Evolutionary conservation across 768 basidiomycete species (phyloP).

Genomic region (Ramaria rubella): DNA sequence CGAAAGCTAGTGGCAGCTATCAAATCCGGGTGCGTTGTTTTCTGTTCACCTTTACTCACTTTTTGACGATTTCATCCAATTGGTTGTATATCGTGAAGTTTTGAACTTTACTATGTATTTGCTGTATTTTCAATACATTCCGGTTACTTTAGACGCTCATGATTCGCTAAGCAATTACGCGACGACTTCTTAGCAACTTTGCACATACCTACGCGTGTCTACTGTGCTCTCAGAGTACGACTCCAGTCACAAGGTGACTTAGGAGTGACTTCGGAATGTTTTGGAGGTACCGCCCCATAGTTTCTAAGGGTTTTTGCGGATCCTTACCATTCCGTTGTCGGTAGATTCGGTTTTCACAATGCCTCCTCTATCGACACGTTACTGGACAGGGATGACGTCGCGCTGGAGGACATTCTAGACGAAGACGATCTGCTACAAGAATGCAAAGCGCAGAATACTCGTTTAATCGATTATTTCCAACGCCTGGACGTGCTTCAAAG

Average conservation of each 20-base stretch:
- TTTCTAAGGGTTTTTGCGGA: neutral
- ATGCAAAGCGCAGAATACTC: conserved; percentile 89
- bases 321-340: conserved; percentile 5
- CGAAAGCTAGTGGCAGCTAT: conserved; percentile 89
- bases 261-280: conserved; percentile 33
- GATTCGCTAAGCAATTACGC: neutral
- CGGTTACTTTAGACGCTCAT: neutral
- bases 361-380: conserved; percentile 84
- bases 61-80: too few relatives aligned
- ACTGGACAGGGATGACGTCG: conserved; percentile 83
- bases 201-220: neutral
- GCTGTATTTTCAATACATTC: neutral
- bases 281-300: conserved; percentile 36
- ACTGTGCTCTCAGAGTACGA: neutral
- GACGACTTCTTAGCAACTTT: neutral
- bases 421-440: conserved; percentile 93
- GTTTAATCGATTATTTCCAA: conserved; percentile 83
- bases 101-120: neutral
- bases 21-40: conserved; percentile 78
- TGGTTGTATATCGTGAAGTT: neutral
- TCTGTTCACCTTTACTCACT: neutral
- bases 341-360: conserved; percentile 87
- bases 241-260: neutral
- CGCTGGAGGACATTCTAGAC: conserved; percentile 86
- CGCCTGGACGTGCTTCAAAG: conserved; percentile 74